Evolutionary conservation across 192 early-diverging fungal genomes (phyloP), one percentile per base, ranked within the genome.

Genomic region (Podila clonocystis): DNA sequence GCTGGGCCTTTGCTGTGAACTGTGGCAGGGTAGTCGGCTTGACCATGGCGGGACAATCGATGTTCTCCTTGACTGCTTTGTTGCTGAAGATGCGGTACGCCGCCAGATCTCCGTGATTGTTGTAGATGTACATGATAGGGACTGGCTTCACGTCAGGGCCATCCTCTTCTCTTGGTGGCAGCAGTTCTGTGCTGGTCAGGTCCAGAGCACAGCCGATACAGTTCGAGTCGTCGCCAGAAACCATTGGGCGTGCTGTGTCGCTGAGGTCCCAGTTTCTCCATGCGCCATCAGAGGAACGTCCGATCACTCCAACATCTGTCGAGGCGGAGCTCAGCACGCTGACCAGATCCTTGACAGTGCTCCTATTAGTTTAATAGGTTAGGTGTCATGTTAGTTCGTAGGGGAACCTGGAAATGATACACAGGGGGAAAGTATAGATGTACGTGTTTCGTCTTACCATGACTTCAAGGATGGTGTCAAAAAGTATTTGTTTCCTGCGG

Each of bases 181-280:
- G 60, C 7, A 68, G 68, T 11, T 86, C 86, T n/a, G 78, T 84
- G 31, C 85, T 82, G 26, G 93, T 90, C 63, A 92, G 90, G 83
- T 97, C 96, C 50, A 96, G 30, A 13, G 89, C 94, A 57, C 92
- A 65, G 5, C 96, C 96, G 0, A 95, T 58, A 7, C 92, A 88
- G 36, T 78, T 84, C 7, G 91, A 91, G 63, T 96, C 94, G 2
- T 82, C 52, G n/a, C 89, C 87, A 11, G 95, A 94, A 62, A 95
- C 78, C 20, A 73, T 80, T 6, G 89, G 84, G 50, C 85, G 74
- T 9, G 52, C 50, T 13, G 82, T 77, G 29, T 93, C 94, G 13
- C 85, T 86, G n/a, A 95, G 84, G 50, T 82, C 83, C 93, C 90
- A 94, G 45, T 84, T 89, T 26, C 83, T 76, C 94, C 94, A 97